Conservation (phyloP, 495 filamentous ascomycete genomes). For the Aspergillus sclerotioniger region DNA sequence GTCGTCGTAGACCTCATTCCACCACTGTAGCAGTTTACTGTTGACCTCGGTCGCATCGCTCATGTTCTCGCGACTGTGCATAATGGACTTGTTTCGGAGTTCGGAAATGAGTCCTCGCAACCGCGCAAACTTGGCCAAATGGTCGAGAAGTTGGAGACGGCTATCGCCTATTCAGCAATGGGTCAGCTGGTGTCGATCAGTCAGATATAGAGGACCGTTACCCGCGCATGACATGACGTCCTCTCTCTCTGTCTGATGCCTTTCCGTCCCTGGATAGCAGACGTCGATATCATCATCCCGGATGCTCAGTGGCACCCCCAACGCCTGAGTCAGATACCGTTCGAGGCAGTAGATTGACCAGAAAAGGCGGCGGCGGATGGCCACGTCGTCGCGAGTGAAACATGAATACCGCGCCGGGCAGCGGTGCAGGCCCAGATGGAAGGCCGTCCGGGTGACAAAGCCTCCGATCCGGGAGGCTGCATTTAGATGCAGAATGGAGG, state of each 20-base stretch:
- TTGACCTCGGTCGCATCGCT: slow-evolving; percentile 38
- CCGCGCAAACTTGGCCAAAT: slow-evolving; percentile 43
- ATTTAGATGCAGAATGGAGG: slow-evolving; percentile 47
- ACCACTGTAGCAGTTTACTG: slow-evolving; percentile 42
- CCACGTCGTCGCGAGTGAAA: slow-evolving; percentile 34
- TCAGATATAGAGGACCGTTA: too few relatives aligned
- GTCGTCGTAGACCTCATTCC: slow-evolving; percentile 48
- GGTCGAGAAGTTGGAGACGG: slow-evolving; percentile 31
- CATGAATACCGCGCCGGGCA: slow-evolving; percentile 44
- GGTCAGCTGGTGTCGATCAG: too few relatives aligned
- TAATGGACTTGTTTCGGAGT: slow-evolving; percentile 47
- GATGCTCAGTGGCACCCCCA: slow-evolving; percentile 50
- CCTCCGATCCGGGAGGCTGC: slow-evolving; percentile 49
- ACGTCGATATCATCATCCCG: slow-evolving; percentile 54
- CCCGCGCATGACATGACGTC: background rate
- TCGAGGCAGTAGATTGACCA: slow-evolving; percentile 53
- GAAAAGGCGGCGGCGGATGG: slow-evolving; percentile 45
- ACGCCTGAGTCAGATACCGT: slow-evolving; percentile 46
- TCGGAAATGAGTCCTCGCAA: slow-evolving; percentile 45
- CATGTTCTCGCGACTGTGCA: slow-evolving; percentile 33
- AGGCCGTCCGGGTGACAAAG: slow-evolving; percentile 44
- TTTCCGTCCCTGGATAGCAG: slow-evolving; percentile 44
- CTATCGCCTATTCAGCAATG: slow-evolving; percentile 13
- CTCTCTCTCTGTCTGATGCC: slow-evolving; percentile 20
- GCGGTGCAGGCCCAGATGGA: slow-evolving; percentile 49